phyloP scores from a whole-genome alignment of 1,284 basidiomycete species.

The Anthracocystis setariae region DNA sequence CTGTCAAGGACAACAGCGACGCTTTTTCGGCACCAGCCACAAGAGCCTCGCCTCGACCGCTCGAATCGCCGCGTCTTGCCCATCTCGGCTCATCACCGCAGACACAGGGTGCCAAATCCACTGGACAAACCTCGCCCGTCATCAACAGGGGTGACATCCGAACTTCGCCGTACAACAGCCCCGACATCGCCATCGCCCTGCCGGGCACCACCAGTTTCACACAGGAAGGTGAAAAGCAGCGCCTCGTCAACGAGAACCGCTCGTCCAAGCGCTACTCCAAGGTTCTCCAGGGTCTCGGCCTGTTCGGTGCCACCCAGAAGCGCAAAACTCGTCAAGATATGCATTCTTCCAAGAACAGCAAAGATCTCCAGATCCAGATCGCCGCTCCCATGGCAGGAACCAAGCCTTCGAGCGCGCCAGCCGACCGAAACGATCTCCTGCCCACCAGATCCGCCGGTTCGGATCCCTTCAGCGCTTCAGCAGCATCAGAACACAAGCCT shows the following conservation, averaged over 20 bases:
- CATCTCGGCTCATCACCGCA: slow-evolving; percentile 11
- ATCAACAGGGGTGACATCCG: slow-evolving; percentile 17
- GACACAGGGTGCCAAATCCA: background rate
- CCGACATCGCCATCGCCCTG: slow-evolving; percentile 20
- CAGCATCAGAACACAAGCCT: slow-evolving; percentile 7
- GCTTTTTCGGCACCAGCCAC: slow-evolving; percentile 1
- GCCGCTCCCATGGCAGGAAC: slow-evolving; percentile 13
- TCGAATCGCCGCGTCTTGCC: slow-evolving; percentile 25
- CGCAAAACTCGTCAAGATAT: slow-evolving; percentile 15
- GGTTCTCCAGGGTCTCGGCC: slow-evolving; percentile 23
- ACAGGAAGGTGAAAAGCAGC: slow-evolving; percentile 9
- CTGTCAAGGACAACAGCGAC: background rate
- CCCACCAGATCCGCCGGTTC: background rate
- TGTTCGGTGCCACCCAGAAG: slow-evolving; percentile 20
- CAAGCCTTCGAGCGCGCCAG: background rate
- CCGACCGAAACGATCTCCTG: background rate
- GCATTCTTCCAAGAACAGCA: slow-evolving; percentile 3
- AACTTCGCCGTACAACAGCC: slow-evolving; percentile 24
- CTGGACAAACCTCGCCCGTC: slow-evolving; percentile 5
- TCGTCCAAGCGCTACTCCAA: slow-evolving; percentile 25
- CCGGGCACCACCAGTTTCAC: slow-evolving; percentile 14
- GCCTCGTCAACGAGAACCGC: slow-evolving; percentile 5
- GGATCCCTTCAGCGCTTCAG: slow-evolving; percentile 13
- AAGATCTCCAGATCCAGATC: slow-evolving; percentile 20
- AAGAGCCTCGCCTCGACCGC: slow-evolving; percentile 7